Base-by-base conservation (phyloP, 345 rosid species). In the Gossypium thurberi region DNA sequence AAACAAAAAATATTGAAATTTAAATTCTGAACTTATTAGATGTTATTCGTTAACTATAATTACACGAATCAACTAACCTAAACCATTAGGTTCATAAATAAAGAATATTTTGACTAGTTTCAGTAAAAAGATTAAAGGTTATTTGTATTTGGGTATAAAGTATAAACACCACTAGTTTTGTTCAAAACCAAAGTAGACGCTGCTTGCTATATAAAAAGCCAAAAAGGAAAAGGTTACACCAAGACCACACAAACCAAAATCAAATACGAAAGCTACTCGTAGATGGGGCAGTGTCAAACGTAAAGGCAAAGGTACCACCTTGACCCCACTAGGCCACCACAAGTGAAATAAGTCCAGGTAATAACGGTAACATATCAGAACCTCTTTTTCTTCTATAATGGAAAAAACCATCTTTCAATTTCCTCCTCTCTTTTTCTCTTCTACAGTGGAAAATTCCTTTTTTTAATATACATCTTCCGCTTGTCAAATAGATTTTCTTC, bases 341-440 rank as follows among this genome's bases (percentile, higher is more conserved):
- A 46, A 20, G 18, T 65, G 6, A 5, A 21, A 21, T 46, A 21
- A 44, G 10, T 20, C 37, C 37, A 2, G 6, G 53, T 46, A 8
- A 44, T 7, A 8, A 44, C 1, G 18, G 13, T 20, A 21, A 20
- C 18, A 21, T 20, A 20, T 65, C 70, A 65, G 26, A 6, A 50
- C 70, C 18, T 23, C 23, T 46, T 46, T 46, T 55, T 17, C 6
- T 53, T 44, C 25, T 15, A 10, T 63, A 63, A 40, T 17, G 42
- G 20, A n/a, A 46, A 44, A 64, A 53, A 61, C 42, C 70, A 74
- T 71, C 58, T 71, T 77, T 59, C 37, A 37, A 72, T 37, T 43
- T 26, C 72, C 70, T 50, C 71, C 14, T 74, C 8, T 58, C 42
- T 21, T 55, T 57, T 47, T 33, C 40, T 33, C 40, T 33, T 33